These are phyloP conservation scores for Mycena indigotica DNA, from an alignment of 768 basidiomycete species.

Conservation along the genomic window DNA sequence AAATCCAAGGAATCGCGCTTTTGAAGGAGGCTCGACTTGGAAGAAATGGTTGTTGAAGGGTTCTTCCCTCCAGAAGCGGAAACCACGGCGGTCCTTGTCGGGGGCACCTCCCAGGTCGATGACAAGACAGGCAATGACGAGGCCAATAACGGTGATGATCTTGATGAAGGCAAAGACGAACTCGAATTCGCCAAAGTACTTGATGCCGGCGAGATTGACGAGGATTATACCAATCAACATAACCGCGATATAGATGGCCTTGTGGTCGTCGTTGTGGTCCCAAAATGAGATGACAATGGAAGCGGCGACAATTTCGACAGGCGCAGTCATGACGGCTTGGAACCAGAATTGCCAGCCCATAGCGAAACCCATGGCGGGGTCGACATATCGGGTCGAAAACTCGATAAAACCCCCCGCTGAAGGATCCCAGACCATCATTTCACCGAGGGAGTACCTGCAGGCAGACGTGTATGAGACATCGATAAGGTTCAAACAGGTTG, in stretches of 20 bases:
- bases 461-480: not conserved
- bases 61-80: slow-evolving; percentile 42
- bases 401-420: slow-evolving; percentile 25
- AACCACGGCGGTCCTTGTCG: slow-evolving; percentile 38
- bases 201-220: slow-evolving; percentile 31
- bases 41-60: slow-evolving; percentile 27
- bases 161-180: slow-evolving; percentile 49
- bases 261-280: slow-evolving; percentile 31
- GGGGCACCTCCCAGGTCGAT: slow-evolving; percentile 54
- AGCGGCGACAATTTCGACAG: slow-evolving; percentile 40
- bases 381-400: slow-evolving; percentile 30
- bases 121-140: slow-evolving; percentile 50
- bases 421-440: slow-evolving; percentile 27
- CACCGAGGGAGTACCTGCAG: slow-evolving; percentile 20
- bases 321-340: slow-evolving; percentile 31
- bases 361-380: slow-evolving; percentile 35
- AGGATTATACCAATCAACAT: slow-evolving; percentile 30
- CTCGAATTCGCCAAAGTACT: slow-evolving; percentile 26
- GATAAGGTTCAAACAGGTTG: not conserved
- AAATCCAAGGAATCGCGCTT: slow-evolving; percentile 36
- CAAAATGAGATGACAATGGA: slow-evolving; percentile 43
- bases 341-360: slow-evolving; percentile 26
- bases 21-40: slow-evolving; percentile 23
- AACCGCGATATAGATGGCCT: slow-evolving; percentile 36
- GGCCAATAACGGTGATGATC: slow-evolving; percentile 42